Evolutionary conservation across 1,284 basidiomycete species (phyloP).

Genomic region (Cryptococcus hybrid): DNA sequence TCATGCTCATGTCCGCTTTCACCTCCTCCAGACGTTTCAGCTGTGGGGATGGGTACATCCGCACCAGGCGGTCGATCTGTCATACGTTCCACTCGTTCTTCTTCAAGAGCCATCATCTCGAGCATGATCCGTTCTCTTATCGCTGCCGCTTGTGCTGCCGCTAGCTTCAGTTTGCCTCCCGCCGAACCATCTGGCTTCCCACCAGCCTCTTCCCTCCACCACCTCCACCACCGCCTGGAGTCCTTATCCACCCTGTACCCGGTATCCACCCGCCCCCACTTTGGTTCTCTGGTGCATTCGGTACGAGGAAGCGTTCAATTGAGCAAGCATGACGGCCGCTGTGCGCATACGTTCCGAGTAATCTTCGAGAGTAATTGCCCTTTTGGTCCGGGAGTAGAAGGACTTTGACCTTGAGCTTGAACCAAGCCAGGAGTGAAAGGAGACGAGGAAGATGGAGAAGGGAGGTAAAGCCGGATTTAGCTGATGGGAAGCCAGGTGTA

Average conservation of each 20-base stretch:
- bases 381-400: slow-evolving; percentile 24
- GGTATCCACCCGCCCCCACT: slow-evolving; percentile 60
- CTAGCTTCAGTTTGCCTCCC: slow-evolving; percentile 63
- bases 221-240: background rate
- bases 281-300: slow-evolving; percentile 49
- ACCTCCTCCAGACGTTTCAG: slow-evolving; percentile 19
- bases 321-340: slow-evolving; percentile 96
- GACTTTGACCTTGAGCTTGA: background rate
- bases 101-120: slow-evolving; percentile 96
- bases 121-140: slow-evolving; percentile 97
- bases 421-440: background rate
- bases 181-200: slow-evolving; percentile 16
- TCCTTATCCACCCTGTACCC: slow-evolving; percentile 61
- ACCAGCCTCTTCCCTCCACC: background rate
- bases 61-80: slow-evolving; percentile 64
- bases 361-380: slow-evolving; percentile 69
- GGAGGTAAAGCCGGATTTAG: background rate
- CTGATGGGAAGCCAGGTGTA: background rate
- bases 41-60: slow-evolving; percentile 48
- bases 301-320: slow-evolving; percentile 82
- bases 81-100: slow-evolving; percentile 96
- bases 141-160: slow-evolving; percentile 75
- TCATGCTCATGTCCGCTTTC: slow-evolving; percentile 12
- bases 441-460: background rate
- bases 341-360: slow-evolving; percentile 98